These are phyloP conservation scores for Ophiocordyceps robertsii DNA, from an alignment of 2,329 filamentous ascomycete species.

Conservation along the genomic window DNA sequence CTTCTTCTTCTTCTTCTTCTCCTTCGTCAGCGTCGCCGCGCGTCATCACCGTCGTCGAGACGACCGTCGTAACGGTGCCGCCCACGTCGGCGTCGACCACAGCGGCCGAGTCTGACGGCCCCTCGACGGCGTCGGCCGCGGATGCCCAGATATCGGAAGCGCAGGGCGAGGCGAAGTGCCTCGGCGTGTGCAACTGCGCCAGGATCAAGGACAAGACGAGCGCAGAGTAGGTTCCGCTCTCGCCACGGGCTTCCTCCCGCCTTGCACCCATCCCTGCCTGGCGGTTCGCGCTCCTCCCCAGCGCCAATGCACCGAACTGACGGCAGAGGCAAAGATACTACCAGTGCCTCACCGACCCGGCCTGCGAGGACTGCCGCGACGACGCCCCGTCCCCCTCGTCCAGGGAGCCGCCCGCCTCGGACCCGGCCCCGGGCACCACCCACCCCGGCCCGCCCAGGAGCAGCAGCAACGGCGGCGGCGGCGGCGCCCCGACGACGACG, in stretches of 20 bases:
- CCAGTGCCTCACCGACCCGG: not conserved
- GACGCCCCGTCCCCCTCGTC: not conserved
- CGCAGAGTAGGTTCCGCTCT: not conserved
- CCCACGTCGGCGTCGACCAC: not conserved
- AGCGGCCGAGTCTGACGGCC: not conserved
- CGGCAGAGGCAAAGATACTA: not conserved
- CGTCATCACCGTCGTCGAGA: slow-evolving; percentile 2
- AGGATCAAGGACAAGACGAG: not conserved
- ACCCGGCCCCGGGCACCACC: not conserved
- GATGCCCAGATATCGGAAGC: not conserved
- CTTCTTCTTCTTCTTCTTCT: not conserved
- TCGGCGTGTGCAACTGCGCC: not conserved
- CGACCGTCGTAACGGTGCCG: slow-evolving; percentile 1
- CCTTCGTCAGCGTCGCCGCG: not conserved
- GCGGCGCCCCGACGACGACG: not conserved
- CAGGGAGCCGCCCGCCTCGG: not conserved
- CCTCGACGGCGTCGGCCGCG: not conserved
- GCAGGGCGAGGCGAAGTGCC: not conserved
- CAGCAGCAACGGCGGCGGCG: no score
- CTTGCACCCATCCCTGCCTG: no score
- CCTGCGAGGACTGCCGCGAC: not conserved
- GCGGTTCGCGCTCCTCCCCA: not conserved
- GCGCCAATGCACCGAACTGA: not conserved
- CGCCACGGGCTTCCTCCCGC: no score
- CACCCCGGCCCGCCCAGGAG: no score